These are phyloP conservation scores for Margaritispora aquatica DNA, from an alignment of 495 filamentous ascomycete species.

Conservation along the genomic window DNA sequence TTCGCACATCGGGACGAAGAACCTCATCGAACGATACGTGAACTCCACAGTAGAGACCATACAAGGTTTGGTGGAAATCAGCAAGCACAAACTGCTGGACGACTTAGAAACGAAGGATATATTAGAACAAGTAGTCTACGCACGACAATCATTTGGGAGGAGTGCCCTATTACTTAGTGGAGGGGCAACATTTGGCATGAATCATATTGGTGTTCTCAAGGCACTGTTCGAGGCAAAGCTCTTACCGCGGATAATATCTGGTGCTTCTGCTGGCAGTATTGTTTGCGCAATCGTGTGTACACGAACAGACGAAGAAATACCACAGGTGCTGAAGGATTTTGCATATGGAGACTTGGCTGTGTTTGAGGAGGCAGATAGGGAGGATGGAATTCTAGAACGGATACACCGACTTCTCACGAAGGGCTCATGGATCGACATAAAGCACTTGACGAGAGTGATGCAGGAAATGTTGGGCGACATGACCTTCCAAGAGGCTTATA, in stretches of 20 bases:
- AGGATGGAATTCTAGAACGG: conserved; percentile 62
- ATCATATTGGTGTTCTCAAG: conserved; percentile 91
- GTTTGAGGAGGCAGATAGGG: conserved; percentile 67
- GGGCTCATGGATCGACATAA: conserved; percentile 78
- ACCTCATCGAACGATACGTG: conserved; percentile 81
- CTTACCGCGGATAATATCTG: conserved; percentile 87
- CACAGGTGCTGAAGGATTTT: conserved; percentile 62
- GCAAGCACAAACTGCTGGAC: conserved; percentile 39
- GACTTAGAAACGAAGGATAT: conserved; percentile 58
- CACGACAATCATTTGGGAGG: conserved; percentile 81
- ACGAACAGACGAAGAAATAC: conserved; percentile 78
- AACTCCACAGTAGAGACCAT: conserved; percentile 69
- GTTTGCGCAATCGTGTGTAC: conserved; percentile 83
- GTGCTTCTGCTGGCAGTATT: conserved; percentile 91
- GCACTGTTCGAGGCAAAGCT: conserved; percentile 68
- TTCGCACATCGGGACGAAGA: conserved; percentile 80
- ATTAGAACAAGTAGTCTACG: conserved; percentile 65
- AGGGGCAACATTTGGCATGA: conserved; percentile 93
- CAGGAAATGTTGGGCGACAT: conserved; percentile 71
- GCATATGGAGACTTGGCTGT: conserved; percentile 78
- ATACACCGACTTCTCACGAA: conserved; percentile 71
- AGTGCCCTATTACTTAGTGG: conserved; percentile 84
- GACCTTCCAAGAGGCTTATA: conserved; percentile 94
- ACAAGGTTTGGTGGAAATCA: conserved; percentile 58
- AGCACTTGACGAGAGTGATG: conserved; percentile 76